Percentiles rank a stretch among this genome's conserved stretches.
These are phyloP conservation scores for Sporothrix dimorphospora DNA, from an alignment of 2,329 filamentous ascomycete species.

Conservation along the genomic window DNA sequence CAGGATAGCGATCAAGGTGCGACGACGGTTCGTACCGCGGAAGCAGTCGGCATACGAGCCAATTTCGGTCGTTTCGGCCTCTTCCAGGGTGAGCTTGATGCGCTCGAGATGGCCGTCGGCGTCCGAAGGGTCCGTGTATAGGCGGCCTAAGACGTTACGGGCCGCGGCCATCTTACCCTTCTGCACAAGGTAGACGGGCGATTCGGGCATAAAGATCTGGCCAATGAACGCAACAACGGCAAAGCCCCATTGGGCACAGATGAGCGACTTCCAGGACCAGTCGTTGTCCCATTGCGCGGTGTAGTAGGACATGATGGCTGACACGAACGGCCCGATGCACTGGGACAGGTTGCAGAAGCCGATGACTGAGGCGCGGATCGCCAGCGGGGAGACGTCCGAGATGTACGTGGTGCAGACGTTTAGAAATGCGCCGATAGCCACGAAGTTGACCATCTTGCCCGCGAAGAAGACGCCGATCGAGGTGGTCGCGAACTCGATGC, in stretches of 20 bases:
- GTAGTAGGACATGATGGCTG: conserved; percentile 36
- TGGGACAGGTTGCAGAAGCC: conserved; percentile 28
- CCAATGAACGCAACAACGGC: conserved; percentile 49
- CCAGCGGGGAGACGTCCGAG: conserved; percentile 30
- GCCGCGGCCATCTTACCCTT: conserved; percentile 40
- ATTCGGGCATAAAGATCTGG: conserved; percentile 44
- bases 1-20: conserved; percentile 52
- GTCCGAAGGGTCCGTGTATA: conserved; percentile 22
- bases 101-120: conserved; percentile 36
- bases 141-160: conserved; percentile 23
- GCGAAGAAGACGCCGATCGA: conserved; percentile 28
- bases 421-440: conserved; percentile 25
- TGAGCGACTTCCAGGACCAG: conserved; percentile 54
- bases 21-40: conserved; percentile 40
- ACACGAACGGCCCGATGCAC: conserved; percentile 34
- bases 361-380: conserved; percentile 29
- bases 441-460: conserved; percentile 27
- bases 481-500: conserved; percentile 27
- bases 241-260: conserved; percentile 56
- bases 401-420: conserved; percentile 28
- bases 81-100: conserved; percentile 62
- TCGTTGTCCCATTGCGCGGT: conserved; percentile 41
- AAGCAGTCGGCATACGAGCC: conserved; percentile 42
- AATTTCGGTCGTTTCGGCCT: conserved; percentile 45
- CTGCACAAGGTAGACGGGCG: conserved; percentile 25